These are phyloP conservation scores for Ophiocordyceps sinensis DNA, from an alignment of 2,329 filamentous ascomycete species.

Conservation along the genomic window DNA sequence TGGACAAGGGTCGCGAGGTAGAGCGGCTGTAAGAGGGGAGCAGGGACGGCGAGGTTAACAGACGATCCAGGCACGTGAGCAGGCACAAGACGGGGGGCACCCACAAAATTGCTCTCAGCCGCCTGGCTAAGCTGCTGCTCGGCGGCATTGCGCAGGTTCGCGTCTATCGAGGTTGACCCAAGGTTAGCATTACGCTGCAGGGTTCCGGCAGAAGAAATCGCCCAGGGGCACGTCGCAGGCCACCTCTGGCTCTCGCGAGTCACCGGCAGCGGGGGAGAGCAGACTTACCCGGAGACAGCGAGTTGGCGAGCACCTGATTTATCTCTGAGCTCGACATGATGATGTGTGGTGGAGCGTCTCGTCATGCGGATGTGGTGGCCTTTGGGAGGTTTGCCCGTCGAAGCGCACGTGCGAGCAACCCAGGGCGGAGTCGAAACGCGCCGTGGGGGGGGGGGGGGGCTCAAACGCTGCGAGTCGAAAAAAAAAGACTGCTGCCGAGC, in stretches of 20 bases:
- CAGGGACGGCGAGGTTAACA: slow-evolving; percentile 10
- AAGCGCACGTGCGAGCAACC: slow-evolving; percentile 15
- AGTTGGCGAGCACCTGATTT: slow-evolving; percentile 94
- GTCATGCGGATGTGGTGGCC: slow-evolving; percentile 20
- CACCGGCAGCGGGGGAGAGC: background rate
- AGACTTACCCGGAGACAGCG: slow-evolving; percentile 77
- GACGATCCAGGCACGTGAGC: background rate
- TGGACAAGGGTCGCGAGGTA: slow-evolving; percentile 88
- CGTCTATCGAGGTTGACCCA: slow-evolving; percentile 46
- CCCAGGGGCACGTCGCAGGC: background rate
- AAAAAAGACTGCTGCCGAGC: background rate
- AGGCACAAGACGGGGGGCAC: slow-evolving; percentile 11
- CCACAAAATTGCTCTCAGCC: slow-evolving; percentile 89
- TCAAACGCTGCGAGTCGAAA: background rate
- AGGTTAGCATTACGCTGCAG: slow-evolving; percentile 16
- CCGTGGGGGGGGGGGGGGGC: too few relatives aligned
- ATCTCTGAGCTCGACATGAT: slow-evolving; percentile 74
- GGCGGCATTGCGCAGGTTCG: slow-evolving; percentile 73
- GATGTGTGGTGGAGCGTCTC: slow-evolving; percentile 19
- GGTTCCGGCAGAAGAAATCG: background rate
- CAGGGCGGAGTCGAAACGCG: slow-evolving; percentile 12
- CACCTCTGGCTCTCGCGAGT: background rate
- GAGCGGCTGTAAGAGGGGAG: slow-evolving; percentile 47
- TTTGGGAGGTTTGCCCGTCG: slow-evolving; percentile 2
- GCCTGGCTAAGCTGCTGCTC: slow-evolving; percentile 91